phyloP scores from a whole-genome alignment of 2,329 filamentous ascomycete genomes.

The Mollisiaceae sp. region DNA sequence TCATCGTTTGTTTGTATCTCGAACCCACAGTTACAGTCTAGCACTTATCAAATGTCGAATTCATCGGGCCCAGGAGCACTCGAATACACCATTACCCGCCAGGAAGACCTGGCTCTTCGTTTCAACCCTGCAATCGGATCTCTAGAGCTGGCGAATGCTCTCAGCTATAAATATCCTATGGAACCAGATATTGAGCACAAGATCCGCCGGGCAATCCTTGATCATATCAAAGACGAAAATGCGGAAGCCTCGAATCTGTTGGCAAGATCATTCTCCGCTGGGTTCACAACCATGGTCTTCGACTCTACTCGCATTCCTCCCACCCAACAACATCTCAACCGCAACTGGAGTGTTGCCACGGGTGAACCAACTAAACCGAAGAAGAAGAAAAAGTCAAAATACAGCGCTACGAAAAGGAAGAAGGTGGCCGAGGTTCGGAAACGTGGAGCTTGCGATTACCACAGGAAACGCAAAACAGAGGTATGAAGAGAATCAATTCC shows the following conservation, averaged over 20 bases:
- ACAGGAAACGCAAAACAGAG: background rate
- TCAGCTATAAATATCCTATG: slow-evolving; percentile 1
- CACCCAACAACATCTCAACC: background rate
- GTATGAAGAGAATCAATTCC: background rate
- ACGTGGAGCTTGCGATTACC: slow-evolving; percentile 3
- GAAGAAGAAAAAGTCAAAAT: slow-evolving; percentile 5
- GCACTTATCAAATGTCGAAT: background rate
- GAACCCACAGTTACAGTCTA: too few relatives aligned
- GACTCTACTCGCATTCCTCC: background rate
- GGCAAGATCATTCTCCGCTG: background rate
- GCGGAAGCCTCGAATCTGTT: background rate
- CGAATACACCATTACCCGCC: background rate
- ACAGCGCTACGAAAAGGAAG: background rate
- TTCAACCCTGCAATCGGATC: slow-evolving; percentile 10
- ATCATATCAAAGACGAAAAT: background rate
- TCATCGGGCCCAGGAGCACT: background rate
- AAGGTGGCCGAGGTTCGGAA: slow-evolving; percentile 4
- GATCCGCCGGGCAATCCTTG: background rate
- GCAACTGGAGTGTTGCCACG: background rate
- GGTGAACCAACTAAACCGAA: background rate
- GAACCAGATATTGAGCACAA: background rate
- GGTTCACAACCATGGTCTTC: background rate
- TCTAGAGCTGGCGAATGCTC: slow-evolving; percentile 13
- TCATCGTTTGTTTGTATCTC: background rate
- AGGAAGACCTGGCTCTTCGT: background rate